Evolutionary conservation across 2,329 filamentous ascomycete species (phyloP).

Genomic region (Phaeophleospora eucalypticola): DNA sequence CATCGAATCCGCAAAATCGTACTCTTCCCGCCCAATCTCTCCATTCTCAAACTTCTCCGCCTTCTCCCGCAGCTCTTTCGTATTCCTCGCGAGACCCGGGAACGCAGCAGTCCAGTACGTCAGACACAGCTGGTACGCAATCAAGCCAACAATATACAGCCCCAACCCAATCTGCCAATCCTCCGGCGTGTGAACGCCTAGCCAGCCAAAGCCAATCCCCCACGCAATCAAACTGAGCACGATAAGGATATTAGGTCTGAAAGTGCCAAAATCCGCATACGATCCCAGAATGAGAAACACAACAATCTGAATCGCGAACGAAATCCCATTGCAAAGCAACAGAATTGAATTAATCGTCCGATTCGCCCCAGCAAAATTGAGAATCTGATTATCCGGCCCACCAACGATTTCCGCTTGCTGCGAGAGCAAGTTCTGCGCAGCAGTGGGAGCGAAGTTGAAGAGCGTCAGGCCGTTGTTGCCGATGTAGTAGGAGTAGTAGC

Average conservation of each 20-base stretch:
- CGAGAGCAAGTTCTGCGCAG: constrained; percentile 61
- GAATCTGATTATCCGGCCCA: constrained; percentile 42
- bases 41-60: constrained; percentile 50
- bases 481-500: constrained; percentile 54
- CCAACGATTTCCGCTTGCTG: constrained; percentile 51
- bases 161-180: constrained; percentile 60
- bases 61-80: constrained; percentile 46
- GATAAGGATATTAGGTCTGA: constrained; percentile 60
- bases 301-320: constrained; percentile 62
- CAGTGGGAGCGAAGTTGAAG: constrained; percentile 63
- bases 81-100: constrained; percentile 55
- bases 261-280: constrained; percentile 62
- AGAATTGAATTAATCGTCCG: constrained; percentile 64
- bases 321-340: constrained; percentile 62
- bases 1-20: constrained; percentile 58
- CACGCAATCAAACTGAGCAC: constrained; percentile 58
- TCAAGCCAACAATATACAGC: constrained; percentile 63
- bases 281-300: constrained; percentile 52
- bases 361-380: constrained; percentile 54
- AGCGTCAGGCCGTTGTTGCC: constrained; percentile 61
- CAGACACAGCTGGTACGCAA: constrained; percentile 63
- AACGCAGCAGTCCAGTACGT: constrained; percentile 68
- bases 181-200: constrained; percentile 57
- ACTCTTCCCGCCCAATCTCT: constrained; percentile 55
- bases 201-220: constrained; percentile 62